A percentile compares a stretch with the other conserved stretches of the same genome.
Evolutionary conservation across 192 early-diverging fungal species (phyloP).

Genomic region (Backusella luteola): DNA sequence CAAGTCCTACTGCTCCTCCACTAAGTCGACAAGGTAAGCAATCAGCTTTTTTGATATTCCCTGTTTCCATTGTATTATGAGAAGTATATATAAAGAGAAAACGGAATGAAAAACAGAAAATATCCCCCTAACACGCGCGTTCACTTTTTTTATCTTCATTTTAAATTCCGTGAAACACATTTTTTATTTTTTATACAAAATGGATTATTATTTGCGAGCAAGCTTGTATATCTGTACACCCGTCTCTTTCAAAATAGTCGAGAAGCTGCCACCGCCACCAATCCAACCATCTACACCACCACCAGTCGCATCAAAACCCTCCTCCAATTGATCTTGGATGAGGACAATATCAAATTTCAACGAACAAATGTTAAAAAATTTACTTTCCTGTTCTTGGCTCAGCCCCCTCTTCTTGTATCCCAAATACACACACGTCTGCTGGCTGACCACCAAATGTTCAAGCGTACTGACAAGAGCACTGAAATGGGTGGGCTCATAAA

Average conservation of each 20-base stretch:
- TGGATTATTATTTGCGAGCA: not conserved
- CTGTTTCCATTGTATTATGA: not conserved
- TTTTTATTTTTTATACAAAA: not conserved
- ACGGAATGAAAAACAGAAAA: not conserved
- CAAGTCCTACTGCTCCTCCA: not conserved
- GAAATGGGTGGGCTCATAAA: slow-evolving; percentile 35
- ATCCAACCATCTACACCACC: not conserved
- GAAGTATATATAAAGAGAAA: not conserved
- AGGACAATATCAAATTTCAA: slow-evolving; percentile 2
- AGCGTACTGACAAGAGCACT: slow-evolving; percentile 33
- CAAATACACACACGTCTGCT: slow-evolving; percentile 33
- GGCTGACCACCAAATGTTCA: slow-evolving; percentile 11
- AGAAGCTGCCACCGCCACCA: not conserved
- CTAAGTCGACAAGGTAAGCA: slow-evolving; percentile 2
- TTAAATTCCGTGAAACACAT: not conserved
- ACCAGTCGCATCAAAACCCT: not conserved
- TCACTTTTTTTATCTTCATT: not conserved
- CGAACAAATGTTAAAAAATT: slow-evolving; percentile 30
- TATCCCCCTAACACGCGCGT: no score
- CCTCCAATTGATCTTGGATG: not conserved
- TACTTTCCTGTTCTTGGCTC: slow-evolving; percentile 4
- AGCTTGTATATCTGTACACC: not conserved
- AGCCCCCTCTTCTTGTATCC: slow-evolving; percentile 41
- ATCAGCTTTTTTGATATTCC: not conserved
- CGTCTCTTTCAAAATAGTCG: not conserved